These are phyloP conservation scores for Hevea brasiliensis DNA, from an alignment of 345 rosid species.

Conservation along the genomic window DNA sequence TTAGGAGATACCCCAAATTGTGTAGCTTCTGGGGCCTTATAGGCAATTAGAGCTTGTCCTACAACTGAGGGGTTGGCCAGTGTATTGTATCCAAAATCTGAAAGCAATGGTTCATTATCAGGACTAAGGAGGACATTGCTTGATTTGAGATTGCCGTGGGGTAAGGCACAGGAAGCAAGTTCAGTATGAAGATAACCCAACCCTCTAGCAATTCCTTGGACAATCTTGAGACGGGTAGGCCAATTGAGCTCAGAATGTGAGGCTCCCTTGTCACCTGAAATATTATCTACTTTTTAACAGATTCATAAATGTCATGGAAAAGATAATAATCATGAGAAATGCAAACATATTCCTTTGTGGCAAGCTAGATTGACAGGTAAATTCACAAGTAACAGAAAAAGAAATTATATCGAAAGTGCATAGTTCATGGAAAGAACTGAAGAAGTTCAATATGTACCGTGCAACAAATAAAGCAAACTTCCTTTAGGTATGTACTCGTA, in stretches of 20 bases:
- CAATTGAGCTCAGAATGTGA: conserved; percentile 46
- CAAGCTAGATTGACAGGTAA: too few relatives aligned
- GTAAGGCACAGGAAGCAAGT: conserved; percentile 42
- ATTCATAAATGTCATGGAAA: not conserved
- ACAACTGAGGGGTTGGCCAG: conserved; percentile 34
- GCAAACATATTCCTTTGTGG: too few relatives aligned
- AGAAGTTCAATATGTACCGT: conserved; percentile 35
- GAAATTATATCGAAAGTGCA: too few relatives aligned
- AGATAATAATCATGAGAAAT: not conserved
- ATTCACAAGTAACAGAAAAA: too few relatives aligned
- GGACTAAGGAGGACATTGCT: conserved; percentile 61
- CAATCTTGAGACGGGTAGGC: conserved; percentile 56
- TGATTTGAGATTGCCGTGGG: conserved; percentile 87
- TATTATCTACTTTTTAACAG: not conserved
- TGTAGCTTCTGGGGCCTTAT: conserved; percentile 59
- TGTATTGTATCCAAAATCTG: conserved; percentile 55
- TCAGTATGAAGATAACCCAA: conserved; percentile 54
- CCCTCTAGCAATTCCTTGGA: conserved; percentile 66
- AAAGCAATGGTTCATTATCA: conserved; percentile 56
- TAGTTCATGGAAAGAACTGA: too few relatives aligned
- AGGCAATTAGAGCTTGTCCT: conserved; percentile 48
- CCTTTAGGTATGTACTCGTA: conserved; percentile 57
- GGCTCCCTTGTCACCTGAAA: conserved; percentile 48
- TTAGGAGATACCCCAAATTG: conserved; percentile 47
- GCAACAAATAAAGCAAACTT: conserved; percentile 63